Evolutionary conservation across 2,329 filamentous ascomycete genomes (phyloP).

Genomic region (Diaporthe sp.): DNA sequence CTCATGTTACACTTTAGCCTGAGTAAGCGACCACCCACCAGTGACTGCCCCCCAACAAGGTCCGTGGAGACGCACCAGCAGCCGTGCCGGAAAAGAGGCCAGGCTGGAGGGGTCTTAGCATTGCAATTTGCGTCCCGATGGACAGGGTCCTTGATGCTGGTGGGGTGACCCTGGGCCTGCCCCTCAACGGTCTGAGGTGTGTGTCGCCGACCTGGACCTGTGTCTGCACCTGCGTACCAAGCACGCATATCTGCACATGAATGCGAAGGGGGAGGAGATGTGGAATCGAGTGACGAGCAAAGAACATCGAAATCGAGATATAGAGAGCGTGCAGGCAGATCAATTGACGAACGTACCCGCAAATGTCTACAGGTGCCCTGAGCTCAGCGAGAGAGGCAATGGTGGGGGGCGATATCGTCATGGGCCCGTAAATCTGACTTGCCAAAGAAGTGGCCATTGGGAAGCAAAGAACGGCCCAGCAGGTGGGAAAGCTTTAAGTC

Average conservation of each 20-base stretch:
- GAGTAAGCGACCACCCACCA: constrained; percentile 25
- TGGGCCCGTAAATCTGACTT: constrained; percentile 37
- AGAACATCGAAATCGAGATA: background rate
- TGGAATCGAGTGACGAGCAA: background rate
- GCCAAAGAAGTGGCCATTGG: constrained; percentile 26
- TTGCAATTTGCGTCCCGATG: background rate
- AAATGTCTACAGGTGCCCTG: background rate
- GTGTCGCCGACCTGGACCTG: constrained; percentile 15
- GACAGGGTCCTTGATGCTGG: constrained; percentile 22
- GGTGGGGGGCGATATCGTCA: constrained; percentile 38
- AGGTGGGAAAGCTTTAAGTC: constrained; percentile 17
- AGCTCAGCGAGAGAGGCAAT: background rate
- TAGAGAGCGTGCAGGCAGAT: background rate
- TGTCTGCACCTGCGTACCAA: background rate
- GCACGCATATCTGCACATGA: background rate
- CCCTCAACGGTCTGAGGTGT: constrained; percentile 27
- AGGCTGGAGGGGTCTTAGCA: constrained; percentile 21
- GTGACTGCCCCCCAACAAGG: background rate
- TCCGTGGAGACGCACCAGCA: constrained; percentile 13
- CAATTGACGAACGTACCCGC: background rate
- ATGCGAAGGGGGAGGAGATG: background rate
- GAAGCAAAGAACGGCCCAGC: background rate
- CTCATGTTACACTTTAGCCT: constrained; percentile 33
- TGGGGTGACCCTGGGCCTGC: constrained; percentile 23
- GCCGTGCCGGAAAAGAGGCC: constrained; percentile 7